These are phyloP conservation scores for Sclerotinia trifoliorum DNA, from an alignment of 2,329 filamentous ascomycete species.

Conservation along the genomic window DNA sequence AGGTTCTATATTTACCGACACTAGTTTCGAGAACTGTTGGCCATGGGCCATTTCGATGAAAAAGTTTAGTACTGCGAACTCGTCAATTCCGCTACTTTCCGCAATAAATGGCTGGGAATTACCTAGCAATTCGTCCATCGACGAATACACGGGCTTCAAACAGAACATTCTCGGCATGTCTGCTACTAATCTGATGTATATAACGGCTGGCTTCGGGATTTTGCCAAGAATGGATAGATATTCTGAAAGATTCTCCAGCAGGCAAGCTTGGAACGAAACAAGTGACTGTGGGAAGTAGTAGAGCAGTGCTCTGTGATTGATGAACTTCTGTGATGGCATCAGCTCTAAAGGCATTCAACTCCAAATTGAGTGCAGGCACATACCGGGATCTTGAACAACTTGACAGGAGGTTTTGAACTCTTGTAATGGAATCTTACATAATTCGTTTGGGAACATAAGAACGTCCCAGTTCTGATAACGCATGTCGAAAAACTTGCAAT, in stretches of 20 bases:
- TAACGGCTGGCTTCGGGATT: conserved; percentile 58
- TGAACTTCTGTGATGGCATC: background rate
- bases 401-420: conserved; percentile 81
- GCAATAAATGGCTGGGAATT: conserved; percentile 24
- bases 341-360: background rate
- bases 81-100: background rate
- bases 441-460: conserved; percentile 67
- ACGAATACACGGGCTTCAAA: conserved; percentile 68
- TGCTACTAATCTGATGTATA: conserved; percentile 52
- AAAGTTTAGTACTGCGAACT: conserved; percentile 45
- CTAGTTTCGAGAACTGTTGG: conserved; percentile 46
- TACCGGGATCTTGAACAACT: conserved; percentile 54
- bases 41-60: conserved; percentile 51
- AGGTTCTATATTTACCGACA: conserved; percentile 44
- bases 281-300: conserved; percentile 61
- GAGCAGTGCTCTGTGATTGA: background rate
- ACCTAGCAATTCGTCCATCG: conserved; percentile 66
- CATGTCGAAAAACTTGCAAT: conserved; percentile 50
- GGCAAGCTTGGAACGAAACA: conserved; percentile 68
- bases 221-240: conserved; percentile 75
- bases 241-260: conserved; percentile 59
- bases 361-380: background rate
- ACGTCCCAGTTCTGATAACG: conserved; percentile 86
- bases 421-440: conserved; percentile 68
- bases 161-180: conserved; percentile 54